A percentile compares a stretch with the other conserved stretches of the same genome.
phyloP scores from a whole-genome alignment of 2,329 filamentous ascomycete species.

The Colletotrichum viniferum region DNA sequence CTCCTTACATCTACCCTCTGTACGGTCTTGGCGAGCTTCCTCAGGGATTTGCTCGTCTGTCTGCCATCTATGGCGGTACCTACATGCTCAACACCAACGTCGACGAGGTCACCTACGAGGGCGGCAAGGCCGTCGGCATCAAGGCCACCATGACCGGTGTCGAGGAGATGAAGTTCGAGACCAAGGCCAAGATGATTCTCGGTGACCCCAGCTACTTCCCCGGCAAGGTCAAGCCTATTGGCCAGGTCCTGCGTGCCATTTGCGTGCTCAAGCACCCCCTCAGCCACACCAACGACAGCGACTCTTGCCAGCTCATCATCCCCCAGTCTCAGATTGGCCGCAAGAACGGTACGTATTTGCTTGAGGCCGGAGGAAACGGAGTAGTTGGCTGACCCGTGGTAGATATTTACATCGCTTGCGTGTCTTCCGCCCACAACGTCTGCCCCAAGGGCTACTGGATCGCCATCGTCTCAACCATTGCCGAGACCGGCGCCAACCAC shows the following conservation, averaged over 20 bases:
- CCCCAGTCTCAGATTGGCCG: conserved; percentile 96
- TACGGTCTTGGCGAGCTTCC: conserved; percentile 97
- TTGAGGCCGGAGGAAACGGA: background rate
- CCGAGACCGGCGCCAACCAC: conserved; percentile 89
- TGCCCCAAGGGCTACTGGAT: conserved; percentile 99
- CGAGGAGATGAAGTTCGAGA: conserved; percentile 93
- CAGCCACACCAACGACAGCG: conserved; percentile 83
- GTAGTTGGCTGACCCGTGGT: conserved; percentile 14
- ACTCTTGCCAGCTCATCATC: conserved; percentile 95
- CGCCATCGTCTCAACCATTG: conserved; percentile 96
- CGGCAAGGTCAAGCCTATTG: conserved; percentile 82
- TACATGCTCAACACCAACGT: conserved; percentile 99
- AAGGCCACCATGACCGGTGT: conserved; percentile 95
- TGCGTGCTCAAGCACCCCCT: conserved; percentile 97
- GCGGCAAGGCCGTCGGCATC: conserved; percentile 88
- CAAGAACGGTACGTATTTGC: conserved; percentile 77
- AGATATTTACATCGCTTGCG: conserved; percentile 97
- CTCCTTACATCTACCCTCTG: conserved; percentile 98
- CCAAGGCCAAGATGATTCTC: conserved; percentile 94
- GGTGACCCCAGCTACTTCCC: conserved; percentile 98
- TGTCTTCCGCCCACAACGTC: conserved; percentile 95
- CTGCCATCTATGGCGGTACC: conserved; percentile 97
- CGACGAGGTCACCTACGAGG: conserved; percentile 87
- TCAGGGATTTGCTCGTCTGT: conserved; percentile 95
- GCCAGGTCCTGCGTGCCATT: conserved; percentile 93